Evolutionary conservation across 805 yeast genomes (phyloP), one percentile per base, ranked within the genome.

Genomic region (Candida rishiriensis): DNA sequence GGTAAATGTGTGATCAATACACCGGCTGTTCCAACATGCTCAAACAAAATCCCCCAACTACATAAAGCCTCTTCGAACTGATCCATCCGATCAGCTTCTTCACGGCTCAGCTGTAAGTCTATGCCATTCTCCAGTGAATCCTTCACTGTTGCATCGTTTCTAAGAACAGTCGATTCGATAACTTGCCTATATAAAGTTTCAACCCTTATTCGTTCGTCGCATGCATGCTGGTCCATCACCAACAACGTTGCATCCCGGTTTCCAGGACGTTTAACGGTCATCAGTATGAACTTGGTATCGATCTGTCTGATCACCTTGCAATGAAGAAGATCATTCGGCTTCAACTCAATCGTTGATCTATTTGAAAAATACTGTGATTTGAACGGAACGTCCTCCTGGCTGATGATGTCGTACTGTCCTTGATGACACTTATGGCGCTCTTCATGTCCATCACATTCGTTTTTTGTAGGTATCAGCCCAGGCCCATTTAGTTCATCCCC

Each of bases 221-320:
- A 78, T 0, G 96, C 96, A 66, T 88, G 96, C 55, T 88, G 96
- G 57, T 88, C 96, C 5, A 85, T 54, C 1, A 78, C 63, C 16
- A 77, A 59, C 13, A 78, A 47, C 1, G 48, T 30, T 1, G 55
- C n/a, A 1, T 40, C 37, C 1, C 40, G 21, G 34, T 35, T 29
- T 13, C 17, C 28, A 7, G 15, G 16, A 11, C 36, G 18, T 12
- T 40, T 42, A 7, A 52, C 15, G 18, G 60, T 66, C 2, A 75
- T 59, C 4, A 88, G 63, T 9, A 88, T 78, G 54, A 86, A 86
- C 56, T 83, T 85, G 3, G 62, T 55, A 38, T 80, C 87, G 3
- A 85, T 63, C 57, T 87, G 95, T 3, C 73, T 68, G 6, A 83
- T 65, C 0, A 80, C 70, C 8, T 53, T 47, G 38, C 54, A 47